A percentile compares a stretch with the other conserved stretches of the same genome.
phyloP scores from a whole-genome alignment of 176 grass and related monocot genomes.

The Puya raimondii region DNA sequence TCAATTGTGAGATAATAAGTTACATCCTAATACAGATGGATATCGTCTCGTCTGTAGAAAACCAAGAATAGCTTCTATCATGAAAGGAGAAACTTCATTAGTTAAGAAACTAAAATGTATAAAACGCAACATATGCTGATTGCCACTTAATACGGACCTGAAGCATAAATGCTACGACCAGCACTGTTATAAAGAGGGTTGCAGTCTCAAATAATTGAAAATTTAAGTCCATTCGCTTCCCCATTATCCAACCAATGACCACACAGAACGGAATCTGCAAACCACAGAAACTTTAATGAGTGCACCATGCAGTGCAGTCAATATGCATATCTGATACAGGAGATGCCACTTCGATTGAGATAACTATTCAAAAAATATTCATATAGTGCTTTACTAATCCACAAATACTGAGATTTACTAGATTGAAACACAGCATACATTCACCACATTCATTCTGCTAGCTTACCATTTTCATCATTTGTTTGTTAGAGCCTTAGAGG shows the following conservation, averaged over 20 bases:
- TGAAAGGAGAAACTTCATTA: neutral
- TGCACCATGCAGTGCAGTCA: neutral
- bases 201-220: conserved; percentile 96
- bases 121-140: neutral
- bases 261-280: conserved; percentile 92
- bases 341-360: neutral
- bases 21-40: neutral
- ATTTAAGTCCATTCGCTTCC: conserved; percentile 95
- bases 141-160: conserved; percentile 46
- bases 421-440: no score
- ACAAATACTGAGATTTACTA: no score
- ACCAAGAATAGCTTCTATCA: neutral
- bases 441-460: no score
- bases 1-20: neutral
- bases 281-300: conserved; percentile 6
- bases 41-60: neutral
- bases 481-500: no score
- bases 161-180: conserved; percentile 96
- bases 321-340: neutral
- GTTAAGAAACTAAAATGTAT: conserved; percentile 6
- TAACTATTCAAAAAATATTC: no score
- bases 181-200: conserved; percentile 84
- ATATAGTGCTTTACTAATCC: no score
- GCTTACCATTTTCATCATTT: no score
- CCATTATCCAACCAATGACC: conserved; percentile 99